These are phyloP conservation scores for Globisporangium middletonii DNA, from an alignment of 352 stramenopile species.

Conservation along the genomic window DNA sequence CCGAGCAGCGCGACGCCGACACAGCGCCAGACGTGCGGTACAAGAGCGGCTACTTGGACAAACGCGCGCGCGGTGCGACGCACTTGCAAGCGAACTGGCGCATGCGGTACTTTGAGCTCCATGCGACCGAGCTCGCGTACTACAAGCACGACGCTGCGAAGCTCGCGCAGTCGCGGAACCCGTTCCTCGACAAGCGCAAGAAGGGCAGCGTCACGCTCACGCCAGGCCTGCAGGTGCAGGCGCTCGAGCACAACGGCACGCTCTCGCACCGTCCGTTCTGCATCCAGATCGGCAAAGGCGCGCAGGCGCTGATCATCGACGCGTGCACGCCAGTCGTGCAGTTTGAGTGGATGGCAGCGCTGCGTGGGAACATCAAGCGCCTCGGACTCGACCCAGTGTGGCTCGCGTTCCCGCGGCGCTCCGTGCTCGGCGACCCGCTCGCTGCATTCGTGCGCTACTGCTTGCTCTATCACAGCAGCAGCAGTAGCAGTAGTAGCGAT, in stretches of 20 bases:
- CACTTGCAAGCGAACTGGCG: slow-evolving; percentile 71
- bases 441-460: slow-evolving; percentile 54
- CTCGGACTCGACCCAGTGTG: slow-evolving; percentile 51
- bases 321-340: slow-evolving; percentile 48
- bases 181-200: slow-evolving; percentile 44
- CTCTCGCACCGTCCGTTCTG: slow-evolving; percentile 57
- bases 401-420: slow-evolving; percentile 40
- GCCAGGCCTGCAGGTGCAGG: slow-evolving; percentile 28
- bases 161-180: slow-evolving; percentile 38
- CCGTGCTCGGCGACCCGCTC: slow-evolving; percentile 49
- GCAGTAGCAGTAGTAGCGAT: slow-evolving; percentile 13
- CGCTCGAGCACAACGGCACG: slow-evolving; percentile 59
- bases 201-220: slow-evolving; percentile 37
- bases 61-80: slow-evolving; percentile 36
- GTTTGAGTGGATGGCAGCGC: slow-evolving; percentile 50
- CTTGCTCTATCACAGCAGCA: slow-evolving; percentile 53
- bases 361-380: slow-evolving; percentile 60
- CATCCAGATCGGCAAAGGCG: slow-evolving; percentile 46
- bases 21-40: slow-evolving; percentile 30
- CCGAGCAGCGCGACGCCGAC: slow-evolving; percentile 37
- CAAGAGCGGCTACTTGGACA: slow-evolving; percentile 47
- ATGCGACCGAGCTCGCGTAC: slow-evolving; percentile 43
- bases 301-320: slow-evolving; percentile 57
- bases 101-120: slow-evolving; percentile 53
- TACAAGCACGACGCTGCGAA: slow-evolving; percentile 60